Percentiles rank a stretch among this genome's conserved stretches.
Evolutionary conservation across 164 flowering plant genomes (phyloP).

Genomic region (Taxillus chinensis): DNA sequence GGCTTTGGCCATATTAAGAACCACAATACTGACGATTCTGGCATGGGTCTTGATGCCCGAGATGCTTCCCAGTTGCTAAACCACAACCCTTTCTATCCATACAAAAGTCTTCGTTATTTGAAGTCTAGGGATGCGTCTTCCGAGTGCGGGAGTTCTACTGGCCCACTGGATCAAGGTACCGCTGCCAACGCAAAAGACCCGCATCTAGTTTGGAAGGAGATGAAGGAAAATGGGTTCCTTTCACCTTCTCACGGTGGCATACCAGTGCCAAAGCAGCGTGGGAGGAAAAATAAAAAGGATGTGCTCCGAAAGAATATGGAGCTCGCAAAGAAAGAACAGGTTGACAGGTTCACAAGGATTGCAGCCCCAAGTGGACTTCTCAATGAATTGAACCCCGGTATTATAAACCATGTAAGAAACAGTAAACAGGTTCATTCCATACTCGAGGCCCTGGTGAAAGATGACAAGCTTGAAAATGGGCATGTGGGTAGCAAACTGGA

Average conservation of each 20-base stretch:
- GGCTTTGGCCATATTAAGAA: constrained; percentile 8
- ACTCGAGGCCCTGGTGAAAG: constrained; percentile 66
- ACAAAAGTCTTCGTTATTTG: constrained; percentile 17
- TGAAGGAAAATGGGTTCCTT: constrained; percentile 83
- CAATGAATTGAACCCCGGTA: constrained; percentile 79
- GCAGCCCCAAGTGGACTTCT: constrained; percentile 96
- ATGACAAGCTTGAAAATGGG: constrained; percentile 24
- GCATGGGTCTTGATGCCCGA: constrained; percentile 43
- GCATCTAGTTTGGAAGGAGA: constrained; percentile 54
- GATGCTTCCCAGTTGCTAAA: constrained; percentile 34
- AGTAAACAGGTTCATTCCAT: constrained; percentile 94
- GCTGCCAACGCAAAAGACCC: constrained; percentile 34
- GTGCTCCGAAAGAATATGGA: constrained; percentile 57
- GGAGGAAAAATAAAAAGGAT: constrained; percentile 50
- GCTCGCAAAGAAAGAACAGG: constrained; percentile 80
- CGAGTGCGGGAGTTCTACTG: constrained; percentile 62
- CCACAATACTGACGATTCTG: constrained; percentile 8
- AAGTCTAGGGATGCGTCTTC: constrained; percentile 36
- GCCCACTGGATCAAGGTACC: constrained; percentile 22
- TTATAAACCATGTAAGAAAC: constrained; percentile 90
- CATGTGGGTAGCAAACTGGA: constrained; percentile 12
- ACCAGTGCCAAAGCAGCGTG: constrained; percentile 55
- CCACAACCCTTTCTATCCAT: constrained; percentile 24
- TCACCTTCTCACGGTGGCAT: constrained; percentile 47
- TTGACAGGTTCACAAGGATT: constrained; percentile 65